phyloP scores from a whole-genome alignment of 495 filamentous ascomycete genomes.

The Melanomma pulvis-pyrius region DNA sequence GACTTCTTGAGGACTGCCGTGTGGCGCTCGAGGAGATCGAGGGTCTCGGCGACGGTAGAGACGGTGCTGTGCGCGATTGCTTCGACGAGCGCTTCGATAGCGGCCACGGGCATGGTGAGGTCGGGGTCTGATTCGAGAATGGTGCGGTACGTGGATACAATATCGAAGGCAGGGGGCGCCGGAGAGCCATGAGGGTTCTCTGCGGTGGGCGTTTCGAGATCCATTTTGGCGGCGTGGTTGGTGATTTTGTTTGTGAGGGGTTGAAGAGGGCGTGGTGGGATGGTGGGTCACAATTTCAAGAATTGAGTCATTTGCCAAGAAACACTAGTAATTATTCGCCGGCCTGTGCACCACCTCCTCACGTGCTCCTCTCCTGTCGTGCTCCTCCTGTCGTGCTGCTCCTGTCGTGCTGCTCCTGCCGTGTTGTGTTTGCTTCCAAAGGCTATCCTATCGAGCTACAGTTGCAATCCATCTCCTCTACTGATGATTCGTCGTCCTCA shows the following conservation, averaged over 20 bases:
- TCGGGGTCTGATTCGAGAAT: slow-evolving; percentile 70
- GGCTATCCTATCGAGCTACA: too few relatives aligned
- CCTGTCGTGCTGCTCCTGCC: too few relatives aligned
- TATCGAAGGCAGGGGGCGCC: slow-evolving; percentile 42
- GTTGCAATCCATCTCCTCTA: too few relatives aligned
- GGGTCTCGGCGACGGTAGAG: slow-evolving; percentile 88
- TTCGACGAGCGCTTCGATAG: slow-evolving; percentile 89
- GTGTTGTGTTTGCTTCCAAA: too few relatives aligned
- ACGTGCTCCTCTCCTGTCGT: too few relatives aligned
- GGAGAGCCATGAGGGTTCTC: slow-evolving; percentile 5
- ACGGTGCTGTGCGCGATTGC: slow-evolving; percentile 75
- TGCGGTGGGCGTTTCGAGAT: slow-evolving; percentile 14
- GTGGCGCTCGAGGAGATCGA: slow-evolving; percentile 76
- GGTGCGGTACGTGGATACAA: slow-evolving; percentile 62
- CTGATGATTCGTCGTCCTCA: too few relatives aligned
- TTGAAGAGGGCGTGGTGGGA: neutral
- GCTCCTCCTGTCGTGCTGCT: too few relatives aligned
- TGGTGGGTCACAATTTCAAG: neutral
- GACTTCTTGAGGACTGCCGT: slow-evolving; percentile 71
- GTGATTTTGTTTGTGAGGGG: neutral
- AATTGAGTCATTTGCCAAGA: neutral
- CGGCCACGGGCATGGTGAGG: slow-evolving; percentile 92
- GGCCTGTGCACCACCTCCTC: too few relatives aligned
- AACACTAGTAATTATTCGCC: neutral
- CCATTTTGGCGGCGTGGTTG: slow-evolving; percentile 4